Base-by-base conservation (phyloP, 495 filamentous ascomycete genomes). In the Jackrogersella minutella region DNA sequence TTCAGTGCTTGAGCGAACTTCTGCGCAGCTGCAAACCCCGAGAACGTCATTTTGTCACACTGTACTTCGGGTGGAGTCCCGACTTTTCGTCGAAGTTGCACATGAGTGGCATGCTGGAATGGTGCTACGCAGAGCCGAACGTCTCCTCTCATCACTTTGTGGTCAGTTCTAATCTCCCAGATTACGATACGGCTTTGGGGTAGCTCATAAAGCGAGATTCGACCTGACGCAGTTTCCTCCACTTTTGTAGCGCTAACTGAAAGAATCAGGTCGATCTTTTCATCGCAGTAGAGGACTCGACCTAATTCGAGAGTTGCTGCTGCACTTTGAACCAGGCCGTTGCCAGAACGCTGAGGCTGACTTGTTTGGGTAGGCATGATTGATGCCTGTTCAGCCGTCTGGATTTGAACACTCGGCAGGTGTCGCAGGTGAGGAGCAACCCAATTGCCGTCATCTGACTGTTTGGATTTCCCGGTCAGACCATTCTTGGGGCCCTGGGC, bases 41-140 rank as follows among this genome's bases (percentile, higher is more conserved):
- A 3, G 26, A 62, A 62, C 14, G 1, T 9, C 4, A 58, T 40
- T 17, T 34, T 17, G 14, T 28, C 54, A 10, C 46, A 58, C 14
- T 14, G 13, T 9, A 61, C 36, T 3, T 16, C 24, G 9, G 52
- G 16, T 4, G 28, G 11, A 9, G 1, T 19, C 3, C 10, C 33
- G 11, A 37, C 31, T 22, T 36, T 33, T 56, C 59, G 47, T 4
- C 65, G 46, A 7, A 65, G 10, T 16, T 37, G 30, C 17, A 58
- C 44, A 5, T 5, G 26, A 10, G 28, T 46, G 24, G 53, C 65
- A 8, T 22, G 10, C 5, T 22, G 21, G 3, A 37, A 19, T 2
- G 46, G 53, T 5, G 5, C 6, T 13, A 69, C 21, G 9, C 47
- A 64, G 13, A 22, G 17, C 10, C 66, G 60, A 22, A 69, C 31